Evolutionary conservation across 2,329 filamentous ascomycete genomes (phyloP).

Genomic region (Apiospora aurea): DNA sequence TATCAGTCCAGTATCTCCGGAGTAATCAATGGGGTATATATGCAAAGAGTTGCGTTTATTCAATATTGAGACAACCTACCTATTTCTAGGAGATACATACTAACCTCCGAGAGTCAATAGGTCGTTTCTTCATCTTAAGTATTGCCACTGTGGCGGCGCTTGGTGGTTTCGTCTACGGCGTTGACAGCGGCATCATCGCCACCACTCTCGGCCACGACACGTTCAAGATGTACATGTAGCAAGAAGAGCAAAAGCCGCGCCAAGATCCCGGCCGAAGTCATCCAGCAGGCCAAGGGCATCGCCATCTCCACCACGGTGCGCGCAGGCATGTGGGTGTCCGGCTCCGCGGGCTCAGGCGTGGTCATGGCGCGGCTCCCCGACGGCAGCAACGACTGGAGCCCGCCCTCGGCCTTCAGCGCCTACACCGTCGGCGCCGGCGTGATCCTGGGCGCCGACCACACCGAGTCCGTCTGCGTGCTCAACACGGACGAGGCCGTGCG

Average conservation of each 20-base stretch:
- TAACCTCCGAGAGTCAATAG: no score
- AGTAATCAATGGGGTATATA: no score
- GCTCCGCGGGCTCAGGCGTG: conserved; percentile 70
- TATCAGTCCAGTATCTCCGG: no score
- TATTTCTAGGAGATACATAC: no score
- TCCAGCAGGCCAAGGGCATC: conserved; percentile 70
- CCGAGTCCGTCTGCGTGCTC: conserved; percentile 88
- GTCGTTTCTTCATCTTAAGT: conserved; percentile 31
- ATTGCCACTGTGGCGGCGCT: conserved; percentile 34
- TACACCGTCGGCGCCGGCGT: conserved; percentile 83
- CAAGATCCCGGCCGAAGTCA: conserved; percentile 65
- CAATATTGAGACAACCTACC: no score
- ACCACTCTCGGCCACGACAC: conserved; percentile 43
- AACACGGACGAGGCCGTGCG: conserved; percentile 79
- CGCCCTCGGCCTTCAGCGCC: conserved; percentile 82
- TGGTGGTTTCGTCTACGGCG: conserved; percentile 35
- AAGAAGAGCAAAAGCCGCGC: conserved; percentile 55
- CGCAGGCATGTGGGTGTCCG: conserved; percentile 69
- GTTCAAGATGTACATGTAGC: conserved; percentile 45
- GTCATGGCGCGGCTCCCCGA: conserved; percentile 68
- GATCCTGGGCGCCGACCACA: conserved; percentile 83
- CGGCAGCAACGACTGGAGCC: conserved; percentile 70
- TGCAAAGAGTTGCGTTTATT: no score
- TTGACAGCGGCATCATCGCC: conserved; percentile 41
- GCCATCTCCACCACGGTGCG: conserved; percentile 78